A percentile compares a stretch with the other conserved stretches of the same genome.
Conservation (phyloP, 208 protist genomes). For the Ichthyophonus hoferi region DNA sequence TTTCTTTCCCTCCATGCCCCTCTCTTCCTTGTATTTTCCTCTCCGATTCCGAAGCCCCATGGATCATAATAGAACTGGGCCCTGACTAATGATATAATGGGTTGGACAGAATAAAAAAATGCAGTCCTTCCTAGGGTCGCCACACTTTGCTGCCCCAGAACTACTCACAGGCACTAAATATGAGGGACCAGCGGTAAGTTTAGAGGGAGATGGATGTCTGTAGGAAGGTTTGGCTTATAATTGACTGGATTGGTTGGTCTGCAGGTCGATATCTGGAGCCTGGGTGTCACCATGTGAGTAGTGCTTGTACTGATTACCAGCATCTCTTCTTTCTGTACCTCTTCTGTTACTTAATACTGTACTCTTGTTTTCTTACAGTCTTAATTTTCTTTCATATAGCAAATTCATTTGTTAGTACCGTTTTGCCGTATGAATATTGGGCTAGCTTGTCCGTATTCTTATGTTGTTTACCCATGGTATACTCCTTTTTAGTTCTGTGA, state of each 20-base stretch:
- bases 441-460: too few relatives aligned
- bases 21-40: neutral
- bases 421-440: too few relatives aligned
- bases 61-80: neutral
- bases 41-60: neutral
- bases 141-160: slow-evolving; percentile 33
- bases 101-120: slow-evolving; percentile 20
- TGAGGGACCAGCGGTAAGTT: slow-evolving; percentile 23
- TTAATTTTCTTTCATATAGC: too few relatives aligned
- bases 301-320: too few relatives aligned
- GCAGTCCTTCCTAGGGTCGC: slow-evolving; percentile 22
- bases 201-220: too few relatives aligned
- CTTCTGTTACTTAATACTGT: too few relatives aligned
- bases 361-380: too few relatives aligned
- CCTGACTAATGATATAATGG: neutral
- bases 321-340: too few relatives aligned
- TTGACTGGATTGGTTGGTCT: neutral
- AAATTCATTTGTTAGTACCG: too few relatives aligned
- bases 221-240: too few relatives aligned
- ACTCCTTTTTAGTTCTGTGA: too few relatives aligned
- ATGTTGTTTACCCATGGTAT: too few relatives aligned
- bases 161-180: slow-evolving; percentile 28
- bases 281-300: slow-evolving; percentile 12
- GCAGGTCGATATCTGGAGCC: slow-evolving; percentile 27
- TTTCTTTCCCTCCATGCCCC: neutral